Percentiles rank a stretch among this genome's conserved stretches.
These are phyloP conservation scores for Nymphaea thermarum DNA, from an alignment of 164 flowering plant genomes.

Conservation along the genomic window DNA sequence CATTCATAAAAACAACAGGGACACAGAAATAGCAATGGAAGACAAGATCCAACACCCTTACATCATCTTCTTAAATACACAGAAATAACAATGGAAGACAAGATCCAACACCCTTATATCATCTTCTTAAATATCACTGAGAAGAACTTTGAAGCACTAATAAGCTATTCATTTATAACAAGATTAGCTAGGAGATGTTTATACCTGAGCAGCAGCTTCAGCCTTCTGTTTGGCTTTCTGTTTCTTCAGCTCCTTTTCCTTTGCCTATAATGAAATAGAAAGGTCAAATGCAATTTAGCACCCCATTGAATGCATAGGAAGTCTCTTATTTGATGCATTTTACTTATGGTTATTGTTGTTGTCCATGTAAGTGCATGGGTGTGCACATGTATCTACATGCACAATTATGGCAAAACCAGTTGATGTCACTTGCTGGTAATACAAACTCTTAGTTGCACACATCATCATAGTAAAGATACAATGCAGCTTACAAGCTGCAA, in stretches of 20 bases:
- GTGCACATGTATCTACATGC: neutral
- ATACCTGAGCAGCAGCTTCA: slow-evolving; percentile 51
- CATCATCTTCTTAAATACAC: neutral
- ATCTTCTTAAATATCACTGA: neutral
- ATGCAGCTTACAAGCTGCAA: too few species aligned
- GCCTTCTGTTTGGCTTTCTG: slow-evolving; percentile 64
- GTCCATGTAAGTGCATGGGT: neutral
- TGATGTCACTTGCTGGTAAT: too few species aligned
- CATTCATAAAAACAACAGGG: neutral
- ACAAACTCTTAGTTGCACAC: too few species aligned
- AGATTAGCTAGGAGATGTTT: neutral
- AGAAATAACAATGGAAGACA: neutral
- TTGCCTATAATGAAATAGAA: slow-evolving; percentile 37
- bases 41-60: neutral
- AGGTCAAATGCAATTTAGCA: neutral
- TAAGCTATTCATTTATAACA: neutral
- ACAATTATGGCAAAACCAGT: neutral
- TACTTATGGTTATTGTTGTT: neutral
- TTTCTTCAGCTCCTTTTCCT: slow-evolving; percentile 71
- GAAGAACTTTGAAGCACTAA: neutral
- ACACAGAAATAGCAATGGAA: neutral
- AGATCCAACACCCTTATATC: neutral
- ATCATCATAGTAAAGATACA: too few species aligned
- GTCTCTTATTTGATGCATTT: neutral
- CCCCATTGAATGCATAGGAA: neutral